Evolutionary conservation across 1,284 basidiomycete species (phyloP).

Genomic region (Wallemia ichthyophaga): DNA sequence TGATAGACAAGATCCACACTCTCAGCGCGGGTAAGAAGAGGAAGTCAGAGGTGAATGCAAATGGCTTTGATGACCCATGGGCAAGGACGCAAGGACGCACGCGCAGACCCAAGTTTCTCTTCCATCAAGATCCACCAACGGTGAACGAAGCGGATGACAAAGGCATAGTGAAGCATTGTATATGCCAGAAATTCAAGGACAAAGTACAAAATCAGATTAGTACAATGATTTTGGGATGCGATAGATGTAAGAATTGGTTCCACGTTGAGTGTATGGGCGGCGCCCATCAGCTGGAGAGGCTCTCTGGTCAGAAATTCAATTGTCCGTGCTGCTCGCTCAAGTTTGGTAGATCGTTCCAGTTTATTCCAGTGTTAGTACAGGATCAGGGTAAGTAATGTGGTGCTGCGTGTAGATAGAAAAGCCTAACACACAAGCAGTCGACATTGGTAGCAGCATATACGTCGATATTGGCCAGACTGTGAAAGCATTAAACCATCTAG

Average conservation of each 20-base stretch:
- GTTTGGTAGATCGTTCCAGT: conserved; percentile 11
- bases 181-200: conserved; percentile 11
- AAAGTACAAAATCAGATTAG: conserved; percentile 4
- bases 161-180: conserved; percentile 10
- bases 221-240: conserved; percentile 12
- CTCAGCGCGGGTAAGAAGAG: background rate
- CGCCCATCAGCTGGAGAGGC: conserved; percentile 8
- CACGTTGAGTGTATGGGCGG: conserved; percentile 12
- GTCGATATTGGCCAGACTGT: background rate
- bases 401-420: background rate
- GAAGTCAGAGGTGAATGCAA: background rate
- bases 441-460: conserved; percentile 5
- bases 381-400: background rate
- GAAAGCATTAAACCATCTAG: background rate
- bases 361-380: conserved; percentile 11
- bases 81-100: conserved; percentile 2
- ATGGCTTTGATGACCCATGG: too few species aligned
- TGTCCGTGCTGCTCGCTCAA: conserved; percentile 15
- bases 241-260: conserved; percentile 14
- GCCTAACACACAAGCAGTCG: conserved; percentile 9
- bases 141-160: conserved; percentile 6
- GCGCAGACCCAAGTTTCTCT: conserved; percentile 13
- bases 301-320: conserved; percentile 9
- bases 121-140: conserved; percentile 11
- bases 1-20: background rate